Evolutionary conservation across 805 yeast species (phyloP).

Genomic region (baker's yeast (Saccharomyces cerevisiae)): DNA sequence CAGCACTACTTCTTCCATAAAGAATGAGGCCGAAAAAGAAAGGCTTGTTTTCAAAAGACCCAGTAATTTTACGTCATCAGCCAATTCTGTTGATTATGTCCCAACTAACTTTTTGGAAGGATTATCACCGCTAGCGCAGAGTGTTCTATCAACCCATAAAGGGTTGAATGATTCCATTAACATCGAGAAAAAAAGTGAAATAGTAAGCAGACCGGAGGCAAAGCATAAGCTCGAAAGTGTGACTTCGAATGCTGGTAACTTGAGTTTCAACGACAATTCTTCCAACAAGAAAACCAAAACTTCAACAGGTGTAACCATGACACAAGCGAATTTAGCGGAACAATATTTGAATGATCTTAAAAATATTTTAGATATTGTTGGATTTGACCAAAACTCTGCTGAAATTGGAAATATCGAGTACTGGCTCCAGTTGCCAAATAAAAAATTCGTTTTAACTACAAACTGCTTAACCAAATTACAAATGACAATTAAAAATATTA

Average conservation of each 20-base stretch:
- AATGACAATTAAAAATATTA: conserved; percentile 13
- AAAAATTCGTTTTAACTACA: conserved; percentile 11
- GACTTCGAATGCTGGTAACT: neutral
- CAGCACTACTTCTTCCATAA: neutral
- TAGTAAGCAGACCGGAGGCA: neutral
- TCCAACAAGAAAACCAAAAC: conserved; percentile 12
- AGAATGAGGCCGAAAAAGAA: neutral
- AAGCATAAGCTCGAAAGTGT: conserved; percentile 5
- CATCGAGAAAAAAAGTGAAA: conserved; percentile 2
- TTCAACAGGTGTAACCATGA: conserved; percentile 17
- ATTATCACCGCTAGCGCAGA: conserved; percentile 20
- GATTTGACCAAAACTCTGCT: conserved; percentile 1
- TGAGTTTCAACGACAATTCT: neutral
- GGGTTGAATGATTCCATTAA: conserved; percentile 3
- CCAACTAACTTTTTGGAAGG: conserved; percentile 9
- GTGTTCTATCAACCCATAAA: conserved; percentile 6
- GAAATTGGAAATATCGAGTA: conserved; percentile 10
- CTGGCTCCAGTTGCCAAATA: conserved; percentile 12
- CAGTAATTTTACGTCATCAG: neutral
- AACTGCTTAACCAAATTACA: conserved; percentile 10
- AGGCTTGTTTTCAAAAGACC: conserved; percentile 16
- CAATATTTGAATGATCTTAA: conserved; percentile 19
- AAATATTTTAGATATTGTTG: conserved; percentile 8
- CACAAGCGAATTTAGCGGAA: conserved; percentile 13
- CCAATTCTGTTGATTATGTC: neutral